Evolutionary conservation across 2,329 filamentous ascomycete genomes (phyloP).

Genomic region (Aspergillus arachidicola): DNA sequence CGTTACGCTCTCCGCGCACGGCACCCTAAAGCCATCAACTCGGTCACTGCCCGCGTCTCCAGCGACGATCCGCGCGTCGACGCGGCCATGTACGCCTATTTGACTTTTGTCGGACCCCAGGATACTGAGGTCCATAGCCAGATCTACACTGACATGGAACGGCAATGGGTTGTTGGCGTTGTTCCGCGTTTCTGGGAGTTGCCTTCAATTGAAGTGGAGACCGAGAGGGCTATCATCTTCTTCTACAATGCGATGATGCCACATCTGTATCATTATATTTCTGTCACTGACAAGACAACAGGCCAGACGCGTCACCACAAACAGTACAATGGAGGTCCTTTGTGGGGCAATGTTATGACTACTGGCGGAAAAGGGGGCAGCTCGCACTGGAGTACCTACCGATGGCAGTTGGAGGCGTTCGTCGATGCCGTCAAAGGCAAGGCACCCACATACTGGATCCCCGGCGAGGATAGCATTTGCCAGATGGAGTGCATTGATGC

Average conservation of each 20-base stretch:
- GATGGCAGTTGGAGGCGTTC: not conserved
- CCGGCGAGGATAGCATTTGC: not conserved
- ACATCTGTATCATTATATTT: constrained; percentile 38
- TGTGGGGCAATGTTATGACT: constrained; percentile 33
- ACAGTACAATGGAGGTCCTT: constrained; percentile 30
- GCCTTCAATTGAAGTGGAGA: constrained; percentile 35
- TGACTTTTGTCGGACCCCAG: constrained; percentile 27
- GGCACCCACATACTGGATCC: not conserved
- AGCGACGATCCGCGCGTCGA: constrained; percentile 31
- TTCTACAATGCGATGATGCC: constrained; percentile 40
- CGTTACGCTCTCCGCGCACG: constrained; percentile 35
- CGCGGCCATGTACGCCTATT: constrained; percentile 33
- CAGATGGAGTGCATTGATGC: not conserved
- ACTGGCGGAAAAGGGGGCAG: constrained; percentile 14
- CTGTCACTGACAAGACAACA: constrained; percentile 21
- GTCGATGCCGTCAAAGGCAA: not conserved
- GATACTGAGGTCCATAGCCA: constrained; percentile 25
- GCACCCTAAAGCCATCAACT: constrained; percentile 33
- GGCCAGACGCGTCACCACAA: constrained; percentile 28
- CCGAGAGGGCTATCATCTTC: constrained; percentile 25
- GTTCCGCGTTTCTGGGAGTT: constrained; percentile 37
- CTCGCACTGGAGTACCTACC: not conserved
- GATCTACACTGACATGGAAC: constrained; percentile 35
- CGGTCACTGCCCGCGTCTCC: constrained; percentile 30
- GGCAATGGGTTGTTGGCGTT: constrained; percentile 23